Conservation (phyloP, 768 basidiomycete genomes). For the Lepiota subincarnata region DNA sequence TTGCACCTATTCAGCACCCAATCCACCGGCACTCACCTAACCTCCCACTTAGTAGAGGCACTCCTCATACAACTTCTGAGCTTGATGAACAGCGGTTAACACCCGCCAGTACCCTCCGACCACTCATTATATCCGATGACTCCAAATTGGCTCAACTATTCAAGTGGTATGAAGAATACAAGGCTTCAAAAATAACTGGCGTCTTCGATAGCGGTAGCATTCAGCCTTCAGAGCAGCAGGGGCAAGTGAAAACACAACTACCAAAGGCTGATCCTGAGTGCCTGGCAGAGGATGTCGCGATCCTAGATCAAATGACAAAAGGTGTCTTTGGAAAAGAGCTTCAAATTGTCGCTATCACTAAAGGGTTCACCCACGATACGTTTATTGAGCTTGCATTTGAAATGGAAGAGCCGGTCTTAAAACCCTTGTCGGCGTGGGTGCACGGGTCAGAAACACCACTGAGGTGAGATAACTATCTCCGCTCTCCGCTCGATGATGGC, state of each 20-base stretch:
- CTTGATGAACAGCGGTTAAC: background rate
- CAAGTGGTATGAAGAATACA: constrained; percentile 7
- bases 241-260: no score
- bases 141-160: constrained; percentile 6
- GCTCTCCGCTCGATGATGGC: background rate
- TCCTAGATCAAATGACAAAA: background rate
- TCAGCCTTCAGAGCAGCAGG: no score
- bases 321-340: constrained; percentile 19
- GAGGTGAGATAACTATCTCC: constrained; percentile 25
- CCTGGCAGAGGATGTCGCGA: constrained; percentile 1
- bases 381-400: constrained; percentile 21
- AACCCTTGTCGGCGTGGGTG: constrained; percentile 32
- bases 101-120: background rate
- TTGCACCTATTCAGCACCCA: no score
- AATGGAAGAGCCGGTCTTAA: constrained; percentile 21
- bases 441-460: constrained; percentile 19
- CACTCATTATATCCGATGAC: background rate
- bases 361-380: constrained; percentile 10
- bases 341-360: constrained; percentile 12
- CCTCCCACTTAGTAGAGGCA: background rate
- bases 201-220: no score
- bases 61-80: background rate
- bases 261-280: background rate
- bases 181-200: background rate
- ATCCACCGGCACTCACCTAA: no score